Base-by-base conservation (phyloP, 2,329 filamentous ascomycete genomes). In the Ceratocystis papillata region DNA sequence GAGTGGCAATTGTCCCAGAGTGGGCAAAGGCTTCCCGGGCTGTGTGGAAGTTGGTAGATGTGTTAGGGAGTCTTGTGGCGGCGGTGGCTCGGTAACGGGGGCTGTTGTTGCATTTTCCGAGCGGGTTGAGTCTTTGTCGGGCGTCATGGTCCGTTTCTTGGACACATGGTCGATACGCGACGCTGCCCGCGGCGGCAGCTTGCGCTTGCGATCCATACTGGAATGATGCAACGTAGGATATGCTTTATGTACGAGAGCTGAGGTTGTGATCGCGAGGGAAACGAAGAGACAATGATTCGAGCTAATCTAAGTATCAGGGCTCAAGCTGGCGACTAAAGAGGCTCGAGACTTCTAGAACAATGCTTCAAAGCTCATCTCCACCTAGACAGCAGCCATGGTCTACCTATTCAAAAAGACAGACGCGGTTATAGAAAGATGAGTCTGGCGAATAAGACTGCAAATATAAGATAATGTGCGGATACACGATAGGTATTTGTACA, bases 1-100 rank as follows among this genome's bases (percentile, higher is more conserved):
- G 0, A 84, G 76, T 73, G 94, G 89, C 17, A 85, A 79, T 62
- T 83, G 80, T 70, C 86, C 81, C 15, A 91, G 80, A 0, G 86
- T 89, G 1, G 89, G 89, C 41, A 93, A 76, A 17, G 88, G 85
- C 71, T 87, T 84, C 62, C 85, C 85, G n/a, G 44, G 22, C 70
- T 81, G 77, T 45, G 91, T 76, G 59, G 82, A 83, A 69, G 79
- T 83, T 30, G 88, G 88, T 65, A 92, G 72, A 65, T 75, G 74
- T 62, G 73, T 75, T 15, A 75, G 73, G 65, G 73, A 74, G 53
- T 70, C 71, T 28, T 77, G 75, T 53, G 73, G 74, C 5, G 76
- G 73, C 64, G 72, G 71, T 5, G 76, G 73, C 22, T 60, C 67
- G n/a, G 76, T 73, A 50, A 75, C 74, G 33, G 81, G 78, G 63